Evolutionary conservation across 1,139 yeast genomes (phyloP), one percentile per base, ranked within the genome.

Genomic region (Lodderomyces jiufengensis): DNA sequence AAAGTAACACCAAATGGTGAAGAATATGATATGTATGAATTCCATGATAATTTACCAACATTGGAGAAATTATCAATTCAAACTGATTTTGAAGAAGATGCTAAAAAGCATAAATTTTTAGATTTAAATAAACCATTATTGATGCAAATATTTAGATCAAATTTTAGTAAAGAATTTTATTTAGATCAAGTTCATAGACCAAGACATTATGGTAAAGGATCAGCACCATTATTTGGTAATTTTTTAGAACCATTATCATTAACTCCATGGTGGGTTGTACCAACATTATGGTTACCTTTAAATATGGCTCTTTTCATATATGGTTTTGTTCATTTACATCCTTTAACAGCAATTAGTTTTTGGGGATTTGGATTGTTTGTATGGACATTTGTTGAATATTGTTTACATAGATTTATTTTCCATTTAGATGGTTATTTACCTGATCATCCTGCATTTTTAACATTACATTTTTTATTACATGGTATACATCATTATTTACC

Each of bases 401-500:
- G 76, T 36, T 50, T 92, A 58, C 99, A 92, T 58, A 78, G 99
- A 51, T 90, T 88, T 61, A 60, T 94, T 46, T 92, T 92, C 80
- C 99, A 92, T 59, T 69, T 92, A 52, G 99, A 92, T 58, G 67
- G 76, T 33, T 77, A 80, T 55, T 72, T 94, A 46, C 99, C 99
- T 9, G 85, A 86, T 47, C 77, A 84, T 59, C 82, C 80, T 34
- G 40, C 75, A 24, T 84, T 85, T 13, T 80, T 84, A 53, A 78
- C 95, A 2, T 49, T 87, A 31, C 99, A 92, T 61, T 92, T 92
- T 70, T 62, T 88, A 45, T 70, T 90, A 47, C 99, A 92, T 54
- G 99, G 99, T 36, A 84, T 90, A 38, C 99, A 92, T 59, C 99
- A 92, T 60, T 92, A 87, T 61, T 72, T 92, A 50, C 99, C 99